A percentile compares a stretch with the other conserved stretches of the same genome.
phyloP scores from a whole-genome alignment of 805 yeast species.

The Wickerhamiella alocasiicola region DNA sequence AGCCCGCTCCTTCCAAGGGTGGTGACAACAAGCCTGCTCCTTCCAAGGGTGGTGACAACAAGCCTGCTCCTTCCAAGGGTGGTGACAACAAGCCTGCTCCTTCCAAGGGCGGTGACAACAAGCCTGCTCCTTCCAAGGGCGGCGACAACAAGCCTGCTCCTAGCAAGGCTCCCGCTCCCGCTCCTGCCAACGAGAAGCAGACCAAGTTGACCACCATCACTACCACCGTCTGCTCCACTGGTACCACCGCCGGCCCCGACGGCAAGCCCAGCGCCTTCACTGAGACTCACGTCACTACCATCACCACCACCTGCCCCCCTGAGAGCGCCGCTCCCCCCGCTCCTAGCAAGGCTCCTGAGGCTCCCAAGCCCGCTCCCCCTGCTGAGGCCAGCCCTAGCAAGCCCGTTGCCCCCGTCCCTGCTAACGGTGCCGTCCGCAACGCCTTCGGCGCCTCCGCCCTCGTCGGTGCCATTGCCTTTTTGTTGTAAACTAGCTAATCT shows the following conservation, averaged over 20 bases:
- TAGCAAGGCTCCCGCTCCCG: background rate
- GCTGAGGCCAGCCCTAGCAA: background rate
- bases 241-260: conserved; percentile 2
- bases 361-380: background rate
- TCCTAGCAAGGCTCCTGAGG: background rate
- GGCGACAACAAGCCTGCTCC: background rate
- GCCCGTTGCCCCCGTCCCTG: no score
- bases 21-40: background rate
- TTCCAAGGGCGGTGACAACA: background rate
- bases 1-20: background rate
- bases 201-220: background rate
- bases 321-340: background rate
- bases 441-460: background rate
- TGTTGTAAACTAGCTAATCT: background rate
- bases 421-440: background rate
- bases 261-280: conserved; percentile 4
- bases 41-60: background rate
- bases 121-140: background rate
- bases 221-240: background rate
- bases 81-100: background rate
- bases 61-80: background rate
- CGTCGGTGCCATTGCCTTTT: background rate
- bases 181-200: background rate
- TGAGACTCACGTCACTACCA: background rate
- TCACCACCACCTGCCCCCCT: conserved; percentile 3